phyloP scores from a whole-genome alignment of 2,329 filamentous ascomycete genomes.

The Cercospora janseana region DNA sequence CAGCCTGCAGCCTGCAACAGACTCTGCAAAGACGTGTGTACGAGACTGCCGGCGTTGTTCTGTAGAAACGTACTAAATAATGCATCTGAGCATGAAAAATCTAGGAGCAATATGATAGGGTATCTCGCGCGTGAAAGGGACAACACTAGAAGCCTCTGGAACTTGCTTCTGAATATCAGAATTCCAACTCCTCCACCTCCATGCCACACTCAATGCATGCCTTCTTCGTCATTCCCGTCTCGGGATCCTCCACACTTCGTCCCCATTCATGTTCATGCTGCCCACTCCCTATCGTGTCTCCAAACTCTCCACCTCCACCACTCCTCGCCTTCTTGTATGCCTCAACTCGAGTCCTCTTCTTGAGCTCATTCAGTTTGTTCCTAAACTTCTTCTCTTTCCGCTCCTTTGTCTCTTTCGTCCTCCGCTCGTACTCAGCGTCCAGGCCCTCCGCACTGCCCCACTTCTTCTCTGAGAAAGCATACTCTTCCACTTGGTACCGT shows the following conservation, averaged over 20 bases:
- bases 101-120: background rate
- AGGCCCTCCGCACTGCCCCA: slow-evolving; percentile 86
- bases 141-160: no score
- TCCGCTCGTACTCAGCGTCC: slow-evolving; percentile 81
- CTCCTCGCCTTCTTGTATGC: slow-evolving; percentile 73
- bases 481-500: slow-evolving; percentile 89
- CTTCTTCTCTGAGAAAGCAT: slow-evolving; percentile 76
- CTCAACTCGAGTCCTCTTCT: slow-evolving; percentile 89
- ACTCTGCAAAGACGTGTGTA: no score
- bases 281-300: slow-evolving; percentile 66
- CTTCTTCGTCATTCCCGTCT: slow-evolving; percentile 75
- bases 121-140: background rate
- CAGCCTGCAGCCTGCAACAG: no score
- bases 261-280: slow-evolving; percentile 90
- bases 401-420: slow-evolving; percentile 75
- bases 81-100: background rate
- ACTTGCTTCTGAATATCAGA: no score
- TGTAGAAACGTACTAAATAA: no score
- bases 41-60: no score
- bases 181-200: slow-evolving; percentile 65
- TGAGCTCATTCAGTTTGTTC: slow-evolving; percentile 81
- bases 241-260: slow-evolving; percentile 55
- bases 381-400: slow-evolving; percentile 91
- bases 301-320: slow-evolving; percentile 61
- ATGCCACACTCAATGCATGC: slow-evolving; percentile 66